These are phyloP conservation scores for Ophiostoma sp. DNA, from an alignment of 2,329 filamentous ascomycete species.

Conservation along the genomic window DNA sequence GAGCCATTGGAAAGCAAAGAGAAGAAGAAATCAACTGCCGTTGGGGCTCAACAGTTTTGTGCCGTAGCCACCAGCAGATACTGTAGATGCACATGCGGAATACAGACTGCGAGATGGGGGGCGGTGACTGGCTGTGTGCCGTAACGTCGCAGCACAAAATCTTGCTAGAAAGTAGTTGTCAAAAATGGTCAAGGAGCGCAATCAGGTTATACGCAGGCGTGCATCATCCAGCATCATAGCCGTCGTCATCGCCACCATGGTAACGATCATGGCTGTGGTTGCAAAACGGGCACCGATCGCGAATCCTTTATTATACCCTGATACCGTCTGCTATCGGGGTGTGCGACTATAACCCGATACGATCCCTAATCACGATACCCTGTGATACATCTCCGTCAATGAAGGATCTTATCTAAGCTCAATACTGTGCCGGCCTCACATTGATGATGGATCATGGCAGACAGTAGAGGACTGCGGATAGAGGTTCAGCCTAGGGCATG, in stretches of 20 bases:
- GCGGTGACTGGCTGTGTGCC: background rate
- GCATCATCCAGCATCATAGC: background rate
- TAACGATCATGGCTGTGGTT: background rate
- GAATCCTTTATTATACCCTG: background rate
- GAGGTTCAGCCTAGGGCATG: background rate
- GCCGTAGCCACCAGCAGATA: background rate
- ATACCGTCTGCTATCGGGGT: background rate
- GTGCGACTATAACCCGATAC: background rate
- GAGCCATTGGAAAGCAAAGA: background rate
- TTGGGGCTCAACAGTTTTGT: background rate
- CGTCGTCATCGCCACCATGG: background rate
- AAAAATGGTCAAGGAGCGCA: background rate
- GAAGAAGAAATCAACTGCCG: background rate
- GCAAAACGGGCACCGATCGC: background rate
- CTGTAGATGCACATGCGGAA: background rate
- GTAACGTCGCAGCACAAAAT: background rate
- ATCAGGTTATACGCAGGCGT: constrained; percentile 1
- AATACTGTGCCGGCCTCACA: background rate
- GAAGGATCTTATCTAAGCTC: background rate
- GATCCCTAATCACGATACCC: background rate
- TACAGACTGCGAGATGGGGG: background rate
- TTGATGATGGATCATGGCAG: background rate
- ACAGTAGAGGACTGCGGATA: background rate
- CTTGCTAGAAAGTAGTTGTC: background rate
- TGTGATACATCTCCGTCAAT: background rate